Percentiles rank a stretch among this genome's conserved stretches.
These are phyloP conservation scores for Boletus subcaerulescens DNA, from an alignment of 768 basidiomycete species.

Conservation along the genomic window DNA sequence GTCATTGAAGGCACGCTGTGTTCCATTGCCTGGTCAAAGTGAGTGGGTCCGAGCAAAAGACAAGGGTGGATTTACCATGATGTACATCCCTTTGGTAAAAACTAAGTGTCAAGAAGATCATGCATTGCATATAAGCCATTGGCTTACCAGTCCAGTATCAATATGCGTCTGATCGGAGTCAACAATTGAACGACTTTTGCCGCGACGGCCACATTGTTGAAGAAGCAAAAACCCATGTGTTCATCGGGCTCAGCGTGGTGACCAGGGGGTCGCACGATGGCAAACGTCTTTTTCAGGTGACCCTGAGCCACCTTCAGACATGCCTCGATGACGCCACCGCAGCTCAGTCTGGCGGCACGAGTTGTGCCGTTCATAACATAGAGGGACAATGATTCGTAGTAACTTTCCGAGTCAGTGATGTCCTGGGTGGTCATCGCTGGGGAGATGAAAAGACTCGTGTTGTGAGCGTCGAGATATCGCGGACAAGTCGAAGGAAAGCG, in stretches of 20 bases:
- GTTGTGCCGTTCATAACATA: conserved; percentile 89
- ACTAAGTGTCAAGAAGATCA: conserved; percentile 5
- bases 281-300: conserved; percentile 82
- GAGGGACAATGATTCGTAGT: conserved; percentile 89
- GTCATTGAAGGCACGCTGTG: conserved; percentile 92
- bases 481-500: conserved; percentile 3
- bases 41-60: conserved; percentile 1
- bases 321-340: conserved; percentile 93
- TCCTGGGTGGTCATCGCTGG: conserved; percentile 75
- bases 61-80: conserved; percentile 56
- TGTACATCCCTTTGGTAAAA: conserved; percentile 80
- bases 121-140: not conserved
- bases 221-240: conserved; percentile 99
- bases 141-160: conserved; percentile 93
- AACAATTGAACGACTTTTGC: conserved; percentile 73
- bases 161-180: conserved; percentile 69
- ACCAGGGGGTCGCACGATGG: conserved; percentile 95
- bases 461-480: conserved; percentile 10
- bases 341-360: conserved; percentile 80
- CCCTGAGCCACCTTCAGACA: conserved; percentile 80
- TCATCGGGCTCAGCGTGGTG: conserved; percentile 98
- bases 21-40: conserved; percentile 78
- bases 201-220: conserved; percentile 97
- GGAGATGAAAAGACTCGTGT: conserved; percentile 10
- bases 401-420: conserved; percentile 69